Evolutionary conservation across 768 basidiomycete genomes (phyloP).

Genomic region (Lactarius sanguifluus): DNA sequence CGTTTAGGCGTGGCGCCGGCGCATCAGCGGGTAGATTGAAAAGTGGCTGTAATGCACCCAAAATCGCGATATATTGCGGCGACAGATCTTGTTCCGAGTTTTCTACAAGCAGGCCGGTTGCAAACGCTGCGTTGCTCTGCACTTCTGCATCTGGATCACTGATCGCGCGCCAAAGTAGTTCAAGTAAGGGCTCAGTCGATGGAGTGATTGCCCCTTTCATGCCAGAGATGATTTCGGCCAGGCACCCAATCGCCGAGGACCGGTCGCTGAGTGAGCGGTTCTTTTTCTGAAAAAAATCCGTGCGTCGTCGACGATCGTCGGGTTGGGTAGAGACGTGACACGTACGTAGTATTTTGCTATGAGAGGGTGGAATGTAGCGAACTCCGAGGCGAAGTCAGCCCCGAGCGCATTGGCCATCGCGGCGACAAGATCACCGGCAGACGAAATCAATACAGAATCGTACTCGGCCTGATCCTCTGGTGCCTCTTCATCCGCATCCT

Average conservation of each 20-base stretch:
- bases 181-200: slow-evolving; percentile 76
- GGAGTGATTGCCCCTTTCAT: slow-evolving; percentile 86
- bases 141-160: slow-evolving; percentile 88
- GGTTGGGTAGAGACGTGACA: slow-evolving; percentile 22
- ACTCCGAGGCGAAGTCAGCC: slow-evolving; percentile 76
- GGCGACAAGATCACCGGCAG: slow-evolving; percentile 92
- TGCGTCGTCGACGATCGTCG: slow-evolving; percentile 3
- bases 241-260: slow-evolving; percentile 87
- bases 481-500: slow-evolving; percentile 82
- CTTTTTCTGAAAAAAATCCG: slow-evolving; percentile 56
- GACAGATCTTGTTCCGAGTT: slow-evolving; percentile 80
- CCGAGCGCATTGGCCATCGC: slow-evolving; percentile 86
- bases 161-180: slow-evolving; percentile 82
- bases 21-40: slow-evolving; percentile 68
- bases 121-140: slow-evolving; percentile 94
- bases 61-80: slow-evolving; percentile 74
- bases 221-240: slow-evolving; percentile 94
- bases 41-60: slow-evolving; percentile 75
- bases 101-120: slow-evolving; percentile 87
- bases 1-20: slow-evolving; percentile 69
- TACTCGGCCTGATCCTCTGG: slow-evolving; percentile 93
- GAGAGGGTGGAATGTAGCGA: slow-evolving; percentile 83
- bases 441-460: slow-evolving; percentile 91
- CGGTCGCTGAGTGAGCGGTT: slow-evolving; percentile 87
- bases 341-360: slow-evolving; percentile 91